A percentile compares a stretch with the other conserved stretches of the same genome.
phyloP scores from a whole-genome alignment of 306 rosid genomes.

The Fragaria iinumae region DNA sequence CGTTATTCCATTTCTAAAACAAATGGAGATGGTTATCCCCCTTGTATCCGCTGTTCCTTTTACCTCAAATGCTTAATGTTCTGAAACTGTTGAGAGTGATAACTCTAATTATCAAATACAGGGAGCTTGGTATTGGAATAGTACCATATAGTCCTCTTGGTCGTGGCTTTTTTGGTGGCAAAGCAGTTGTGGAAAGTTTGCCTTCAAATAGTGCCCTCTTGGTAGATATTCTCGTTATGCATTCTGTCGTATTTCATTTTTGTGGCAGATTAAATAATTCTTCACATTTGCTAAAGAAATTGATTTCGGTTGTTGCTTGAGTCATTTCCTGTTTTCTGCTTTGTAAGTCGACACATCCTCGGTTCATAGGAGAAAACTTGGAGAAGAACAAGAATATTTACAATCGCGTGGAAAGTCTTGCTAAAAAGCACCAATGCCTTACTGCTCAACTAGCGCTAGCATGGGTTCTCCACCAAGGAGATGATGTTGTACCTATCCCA shows the following conservation, averaged over 20 bases:
- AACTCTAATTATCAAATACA: conserved; percentile 15
- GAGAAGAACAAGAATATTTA: conserved; percentile 49
- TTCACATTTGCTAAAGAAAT: background rate
- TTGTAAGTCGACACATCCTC: conserved; percentile 45
- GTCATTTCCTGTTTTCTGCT: background rate
- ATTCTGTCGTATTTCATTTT: background rate
- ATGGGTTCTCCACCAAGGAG: conserved; percentile 69
- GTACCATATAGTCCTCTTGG: conserved; percentile 86
- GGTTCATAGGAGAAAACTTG: conserved; percentile 49
- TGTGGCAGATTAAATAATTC: background rate
- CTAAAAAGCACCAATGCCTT: conserved; percentile 44
- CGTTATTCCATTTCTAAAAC: background rate
- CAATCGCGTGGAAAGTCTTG: conserved; percentile 45
- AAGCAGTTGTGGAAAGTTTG: conserved; percentile 48
- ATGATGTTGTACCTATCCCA: conserved; percentile 58
- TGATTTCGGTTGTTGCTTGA: background rate
- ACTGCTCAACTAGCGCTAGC: conserved; percentile 67
- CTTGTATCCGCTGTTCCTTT: background rate
- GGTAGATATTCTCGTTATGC: conserved; percentile 34
- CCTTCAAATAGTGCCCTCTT: conserved; percentile 30
- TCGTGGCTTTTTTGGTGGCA: conserved; percentile 78
- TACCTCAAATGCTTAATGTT: background rate
- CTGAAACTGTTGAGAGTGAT: background rate
- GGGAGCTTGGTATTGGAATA: conserved; percentile 85
- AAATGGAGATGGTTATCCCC: background rate